Conservation (phyloP, 352 stramenopile species). For the Phytophthora pseudosyringae region DNA sequence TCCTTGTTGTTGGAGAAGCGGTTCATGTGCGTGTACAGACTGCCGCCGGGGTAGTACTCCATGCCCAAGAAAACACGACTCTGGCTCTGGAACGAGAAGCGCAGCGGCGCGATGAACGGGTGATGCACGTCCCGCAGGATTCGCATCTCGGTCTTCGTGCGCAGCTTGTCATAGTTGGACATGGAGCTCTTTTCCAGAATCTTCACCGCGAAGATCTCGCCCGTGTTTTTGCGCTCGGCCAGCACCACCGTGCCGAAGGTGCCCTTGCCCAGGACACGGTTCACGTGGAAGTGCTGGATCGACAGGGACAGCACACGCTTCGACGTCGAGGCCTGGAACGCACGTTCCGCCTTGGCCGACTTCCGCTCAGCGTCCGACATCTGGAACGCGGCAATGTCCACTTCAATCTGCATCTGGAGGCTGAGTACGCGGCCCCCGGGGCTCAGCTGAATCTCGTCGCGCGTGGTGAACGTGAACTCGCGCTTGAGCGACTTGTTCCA, state of each 20-base stretch:
- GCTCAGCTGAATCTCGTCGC: conserved; percentile 80
- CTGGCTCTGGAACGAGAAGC: conserved; percentile 87
- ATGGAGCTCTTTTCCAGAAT: conserved; percentile 93
- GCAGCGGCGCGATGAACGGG: conserved; percentile 93
- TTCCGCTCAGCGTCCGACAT: conserved; percentile 81
- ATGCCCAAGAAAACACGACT: conserved; percentile 85
- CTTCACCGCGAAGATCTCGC: conserved; percentile 93
- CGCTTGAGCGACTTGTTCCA: conserved; percentile 83
- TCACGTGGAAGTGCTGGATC: conserved; percentile 95
- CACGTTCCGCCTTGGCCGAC: conserved; percentile 63
- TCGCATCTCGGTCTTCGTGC: conserved; percentile 92
- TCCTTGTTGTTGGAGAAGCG: conserved; percentile 92
- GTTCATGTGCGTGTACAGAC: conserved; percentile 92
- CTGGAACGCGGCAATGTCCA: conserved; percentile 81
- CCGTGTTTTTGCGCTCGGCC: conserved; percentile 83
- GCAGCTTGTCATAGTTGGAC: conserved; percentile 92
- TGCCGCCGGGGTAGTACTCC: conserved; percentile 87
- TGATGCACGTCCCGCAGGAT: conserved; percentile 92
- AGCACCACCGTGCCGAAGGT: conserved; percentile 94
- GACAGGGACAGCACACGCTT: conserved; percentile 87
- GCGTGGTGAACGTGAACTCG: conserved; percentile 84
- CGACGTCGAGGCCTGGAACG: conserved; percentile 73
- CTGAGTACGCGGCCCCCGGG: conserved; percentile 76
- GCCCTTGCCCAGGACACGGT: conserved; percentile 95
- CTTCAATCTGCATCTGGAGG: conserved; percentile 89